phyloP scores from a whole-genome alignment of 2,329 filamentous ascomycete species.

The Colletotrichum sp. region DNA sequence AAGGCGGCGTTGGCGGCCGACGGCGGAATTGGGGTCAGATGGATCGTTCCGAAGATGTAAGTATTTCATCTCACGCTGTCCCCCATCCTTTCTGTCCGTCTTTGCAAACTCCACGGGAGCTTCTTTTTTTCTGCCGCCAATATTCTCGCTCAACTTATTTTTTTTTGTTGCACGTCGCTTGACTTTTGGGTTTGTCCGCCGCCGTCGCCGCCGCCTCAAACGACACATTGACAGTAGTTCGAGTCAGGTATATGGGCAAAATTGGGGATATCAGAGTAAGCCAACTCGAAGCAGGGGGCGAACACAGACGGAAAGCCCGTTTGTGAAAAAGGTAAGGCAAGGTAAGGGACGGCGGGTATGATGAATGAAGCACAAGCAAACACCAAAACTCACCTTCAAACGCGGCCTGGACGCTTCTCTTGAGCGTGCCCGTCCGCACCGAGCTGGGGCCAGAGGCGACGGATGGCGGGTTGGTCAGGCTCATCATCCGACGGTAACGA shows the following conservation, averaged over 20 bases:
- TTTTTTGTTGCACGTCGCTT: not conserved
- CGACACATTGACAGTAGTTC: conserved; percentile 3
- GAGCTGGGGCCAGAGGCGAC: conserved; percentile 55
- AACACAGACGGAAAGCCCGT: not conserved
- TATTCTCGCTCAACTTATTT: not conserved
- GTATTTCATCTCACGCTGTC: not conserved
- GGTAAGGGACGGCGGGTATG: not conserved
- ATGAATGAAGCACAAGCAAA: conserved; percentile 8
- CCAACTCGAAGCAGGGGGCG: not conserved
- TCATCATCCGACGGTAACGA: conserved; percentile 42
- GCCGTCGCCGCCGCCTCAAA: not conserved
- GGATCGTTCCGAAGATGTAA: not conserved
- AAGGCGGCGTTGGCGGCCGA: not conserved
- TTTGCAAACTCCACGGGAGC: not conserved
- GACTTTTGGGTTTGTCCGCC: not conserved
- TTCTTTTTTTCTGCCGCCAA: not conserved
- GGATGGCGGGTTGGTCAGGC: conserved; percentile 59
- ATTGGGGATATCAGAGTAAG: not conserved
- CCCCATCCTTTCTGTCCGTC: not conserved
- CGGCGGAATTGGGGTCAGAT: not conserved
- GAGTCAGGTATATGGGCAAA: conserved; percentile 14
- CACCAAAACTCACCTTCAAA: conserved; percentile 60
- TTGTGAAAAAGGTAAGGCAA: not conserved
- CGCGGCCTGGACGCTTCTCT: conserved; percentile 64
- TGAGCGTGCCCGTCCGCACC: conserved; percentile 48